Evolutionary conservation across 495 filamentous ascomycete species (phyloP).

Genomic region (Aspergillus olivimuriae): DNA sequence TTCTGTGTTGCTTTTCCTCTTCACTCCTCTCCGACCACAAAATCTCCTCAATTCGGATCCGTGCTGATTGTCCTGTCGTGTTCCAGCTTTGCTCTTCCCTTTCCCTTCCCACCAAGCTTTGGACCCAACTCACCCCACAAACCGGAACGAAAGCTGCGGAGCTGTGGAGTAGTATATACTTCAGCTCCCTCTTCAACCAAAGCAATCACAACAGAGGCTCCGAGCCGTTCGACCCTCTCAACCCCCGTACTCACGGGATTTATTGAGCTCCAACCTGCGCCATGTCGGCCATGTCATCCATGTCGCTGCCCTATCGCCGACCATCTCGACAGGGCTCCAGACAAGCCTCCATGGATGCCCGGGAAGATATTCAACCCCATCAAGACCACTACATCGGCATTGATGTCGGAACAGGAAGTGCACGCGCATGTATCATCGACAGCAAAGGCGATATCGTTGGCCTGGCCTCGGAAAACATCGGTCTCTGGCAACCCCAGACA

Average conservation of each 20-base stretch:
- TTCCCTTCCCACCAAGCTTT: no score
- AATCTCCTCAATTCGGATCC: no score
- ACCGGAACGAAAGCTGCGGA: no score
- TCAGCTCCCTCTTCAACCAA: no score
- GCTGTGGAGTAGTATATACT: no score
- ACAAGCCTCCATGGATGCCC: slow-evolving; percentile 49
- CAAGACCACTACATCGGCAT: slow-evolving; percentile 78
- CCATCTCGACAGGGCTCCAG: slow-evolving; percentile 36
- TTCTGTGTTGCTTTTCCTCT: no score
- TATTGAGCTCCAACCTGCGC: not conserved
- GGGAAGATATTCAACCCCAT: slow-evolving; percentile 48
- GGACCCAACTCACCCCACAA: no score
- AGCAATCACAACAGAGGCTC: no score
- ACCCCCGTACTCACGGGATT: not conserved
- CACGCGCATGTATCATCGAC: slow-evolving; percentile 91
- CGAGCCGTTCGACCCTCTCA: no score
- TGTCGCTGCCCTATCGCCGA: slow-evolving; percentile 22
- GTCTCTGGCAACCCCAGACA: slow-evolving; percentile 86
- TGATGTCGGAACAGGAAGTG: slow-evolving; percentile 93
- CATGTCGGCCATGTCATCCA: slow-evolving; percentile 21
- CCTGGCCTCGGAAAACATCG: slow-evolving; percentile 82
- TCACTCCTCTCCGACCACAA: no score
- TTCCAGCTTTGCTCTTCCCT: no score
- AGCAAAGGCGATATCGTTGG: slow-evolving; percentile 86
- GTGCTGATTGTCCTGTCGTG: no score